Base-by-base conservation (phyloP, 163 green algal genomes). In the Trebouxiophyceae sp. region DNA sequence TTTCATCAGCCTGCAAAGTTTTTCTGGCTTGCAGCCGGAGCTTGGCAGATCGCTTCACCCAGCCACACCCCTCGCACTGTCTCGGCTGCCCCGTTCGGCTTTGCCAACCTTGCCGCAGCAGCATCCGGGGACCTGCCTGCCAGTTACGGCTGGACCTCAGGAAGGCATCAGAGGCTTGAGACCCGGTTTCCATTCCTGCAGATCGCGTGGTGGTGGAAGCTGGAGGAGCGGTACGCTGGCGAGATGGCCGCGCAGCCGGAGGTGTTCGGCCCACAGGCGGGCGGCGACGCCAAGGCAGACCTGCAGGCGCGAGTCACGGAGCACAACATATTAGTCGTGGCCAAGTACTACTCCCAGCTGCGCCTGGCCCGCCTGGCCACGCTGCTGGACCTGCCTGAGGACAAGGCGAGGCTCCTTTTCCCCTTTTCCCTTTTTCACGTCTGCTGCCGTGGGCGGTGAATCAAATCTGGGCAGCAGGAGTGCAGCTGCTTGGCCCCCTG, bases 281-380 rank as follows among this genome's bases (percentile, higher is more conserved):
- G 77, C 22, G 54, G 60, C 12, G 74, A 81, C 69, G 68, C 80
- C 16, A 23, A 65, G 20, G 70, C 81, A 28, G 82, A 89, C 77
- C 70, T 94, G 57, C 74, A 81, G 28, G 79, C 92, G 64, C 84
- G 92, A 1, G 85, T 98, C 20, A 84, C 88, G 1, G 87, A 99
- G 84, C 94, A 99, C 84, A 98, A 98, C 80, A 83, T 98, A 26
- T 79, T 95, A 55, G 86, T 95, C 3, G 72, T 95, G 1, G 76
- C 78, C 33, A 85, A 88, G 69, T 99, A 97, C 85, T 99, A 99
- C 86, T 87, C 80, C 16, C 77, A 83, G 54, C 87, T 99, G 57
- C 88, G 66, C 34, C 80, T 92, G 33, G 30, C 72, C 31, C 79
- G 93, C 1, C 84, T 99, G 34, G 75, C 86, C 4, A 71, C 91